Evolutionary conservation across 345 rosid species (phyloP).

Genomic region (Citrus sp.): DNA sequence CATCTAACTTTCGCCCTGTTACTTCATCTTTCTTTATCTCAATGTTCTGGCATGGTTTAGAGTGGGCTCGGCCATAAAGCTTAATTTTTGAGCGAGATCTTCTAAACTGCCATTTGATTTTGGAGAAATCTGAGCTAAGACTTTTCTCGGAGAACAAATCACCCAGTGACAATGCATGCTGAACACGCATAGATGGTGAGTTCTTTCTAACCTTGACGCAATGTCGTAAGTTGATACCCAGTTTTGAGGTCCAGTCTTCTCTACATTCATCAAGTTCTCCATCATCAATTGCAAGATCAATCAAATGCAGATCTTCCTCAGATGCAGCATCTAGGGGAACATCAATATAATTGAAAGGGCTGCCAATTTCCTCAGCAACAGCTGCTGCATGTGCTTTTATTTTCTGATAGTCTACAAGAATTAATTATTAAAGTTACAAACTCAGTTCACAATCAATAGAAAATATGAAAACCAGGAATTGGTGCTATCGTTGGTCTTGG

Average conservation of each 20-base stretch:
- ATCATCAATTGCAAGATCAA: conserved; percentile 77
- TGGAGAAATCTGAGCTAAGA: conserved; percentile 38
- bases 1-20: conserved; percentile 26
- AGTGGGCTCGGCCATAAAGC: conserved; percentile 26
- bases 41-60: conserved; percentile 31
- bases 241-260: conserved; percentile 85
- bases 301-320: conserved; percentile 67
- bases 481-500: background rate
- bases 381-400: conserved; percentile 81
- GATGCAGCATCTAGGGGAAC: conserved; percentile 61
- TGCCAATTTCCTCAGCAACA: conserved; percentile 69
- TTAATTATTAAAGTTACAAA: background rate
- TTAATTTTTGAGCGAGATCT: conserved; percentile 72
- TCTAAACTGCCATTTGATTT: conserved; percentile 66
- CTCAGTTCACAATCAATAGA: background rate
- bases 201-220: conserved; percentile 81
- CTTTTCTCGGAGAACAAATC: conserved; percentile 58
- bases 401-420: conserved; percentile 77
- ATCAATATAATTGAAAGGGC: conserved; percentile 61
- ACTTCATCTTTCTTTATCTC: conserved; percentile 32
- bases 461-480: background rate
- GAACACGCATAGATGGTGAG: conserved; percentile 60
- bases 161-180: conserved; percentile 70
- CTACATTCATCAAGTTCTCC: conserved; percentile 51
- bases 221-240: conserved; percentile 75